Conservation (phyloP, 495 filamentous ascomycete genomes). For the Neurospora africana region DNA sequence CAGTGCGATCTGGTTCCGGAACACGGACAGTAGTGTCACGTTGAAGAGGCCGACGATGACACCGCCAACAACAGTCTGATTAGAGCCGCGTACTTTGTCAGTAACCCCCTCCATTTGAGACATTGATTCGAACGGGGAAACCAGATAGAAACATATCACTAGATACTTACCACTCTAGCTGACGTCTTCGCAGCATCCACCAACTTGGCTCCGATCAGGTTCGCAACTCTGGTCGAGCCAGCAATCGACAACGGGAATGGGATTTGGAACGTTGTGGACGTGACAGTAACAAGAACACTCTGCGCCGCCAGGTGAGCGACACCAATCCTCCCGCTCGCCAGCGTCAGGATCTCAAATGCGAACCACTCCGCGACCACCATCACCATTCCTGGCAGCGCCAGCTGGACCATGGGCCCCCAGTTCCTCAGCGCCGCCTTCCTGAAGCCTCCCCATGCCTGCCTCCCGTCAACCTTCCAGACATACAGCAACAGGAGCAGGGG, state of each 20-base stretch:
- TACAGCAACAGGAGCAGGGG: conserved; percentile 67
- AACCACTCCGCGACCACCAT: conserved; percentile 92
- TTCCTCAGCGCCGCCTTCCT: conserved; percentile 60
- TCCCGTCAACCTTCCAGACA: conserved; percentile 62
- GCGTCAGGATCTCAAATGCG: conserved; percentile 70
- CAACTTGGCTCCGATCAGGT: conserved; percentile 58
- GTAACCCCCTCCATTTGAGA: neutral
- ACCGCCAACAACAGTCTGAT: conserved; percentile 47
- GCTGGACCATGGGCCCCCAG: conserved; percentile 76
- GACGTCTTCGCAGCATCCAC: conserved; percentile 59
- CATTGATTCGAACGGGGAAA: neutral
- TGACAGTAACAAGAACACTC: conserved; percentile 44
- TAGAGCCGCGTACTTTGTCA: conserved; percentile 4
- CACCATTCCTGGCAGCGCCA: conserved; percentile 74
- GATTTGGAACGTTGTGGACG: conserved; percentile 48
- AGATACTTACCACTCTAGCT: conserved; percentile 49
- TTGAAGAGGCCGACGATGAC: conserved; percentile 67
- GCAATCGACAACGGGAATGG: conserved; percentile 54
- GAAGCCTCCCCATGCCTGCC: conserved; percentile 82
- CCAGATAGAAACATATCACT: neutral
- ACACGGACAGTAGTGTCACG: conserved; percentile 48
- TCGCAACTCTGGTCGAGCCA: conserved; percentile 52
- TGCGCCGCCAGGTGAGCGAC: conserved; percentile 58
- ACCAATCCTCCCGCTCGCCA: conserved; percentile 60
- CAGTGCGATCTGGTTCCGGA: conserved; percentile 58